Percentiles rank a stretch among this genome's conserved stretches.
phyloP scores from a whole-genome alignment of 148 eudicot species.

The Drosera capensis region DNA sequence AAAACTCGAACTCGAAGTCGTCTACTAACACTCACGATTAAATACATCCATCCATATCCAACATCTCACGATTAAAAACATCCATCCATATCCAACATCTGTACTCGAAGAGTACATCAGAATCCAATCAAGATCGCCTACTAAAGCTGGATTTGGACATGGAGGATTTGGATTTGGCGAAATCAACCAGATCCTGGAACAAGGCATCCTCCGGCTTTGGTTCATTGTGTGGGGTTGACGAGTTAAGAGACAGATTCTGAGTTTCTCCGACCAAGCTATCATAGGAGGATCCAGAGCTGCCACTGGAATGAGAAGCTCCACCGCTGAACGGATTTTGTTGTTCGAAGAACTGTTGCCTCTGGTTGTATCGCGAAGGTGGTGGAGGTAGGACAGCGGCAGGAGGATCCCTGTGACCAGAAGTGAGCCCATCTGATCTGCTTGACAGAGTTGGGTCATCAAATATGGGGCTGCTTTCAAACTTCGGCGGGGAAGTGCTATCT shows the following conservation, averaged over 20 bases:
- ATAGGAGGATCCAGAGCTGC: conserved; percentile 49
- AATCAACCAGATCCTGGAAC: conserved; percentile 73
- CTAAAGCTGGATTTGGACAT: conserved; percentile 4
- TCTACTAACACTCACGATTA: no score
- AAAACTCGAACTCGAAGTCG: no score
- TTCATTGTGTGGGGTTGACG: conserved; percentile 37
- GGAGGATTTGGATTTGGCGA: conserved; percentile 60
- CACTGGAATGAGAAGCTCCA: conserved; percentile 33
- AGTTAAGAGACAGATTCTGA: conserved; percentile 41
- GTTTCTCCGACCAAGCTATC: conserved; percentile 60
- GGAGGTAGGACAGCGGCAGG: conserved; percentile 52
- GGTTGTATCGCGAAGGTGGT: conserved; percentile 59
- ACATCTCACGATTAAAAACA: no score
- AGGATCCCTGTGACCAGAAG: conserved; percentile 51
- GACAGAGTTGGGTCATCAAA: conserved; percentile 22
- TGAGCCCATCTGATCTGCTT: conserved; percentile 28
- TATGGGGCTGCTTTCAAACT: conserved; percentile 27
- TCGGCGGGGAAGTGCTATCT: conserved; percentile 41
- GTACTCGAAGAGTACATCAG: no score
- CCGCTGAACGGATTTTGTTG: conserved; percentile 22
- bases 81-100: no score
- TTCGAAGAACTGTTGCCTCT: conserved; percentile 71
- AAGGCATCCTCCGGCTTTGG: conserved; percentile 59
- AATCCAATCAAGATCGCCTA: conserved; percentile 5
- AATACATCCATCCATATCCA: no score